phyloP scores from a whole-genome alignment of 2,329 filamentous ascomycete species.

The Ophiostoma sp. region DNA sequence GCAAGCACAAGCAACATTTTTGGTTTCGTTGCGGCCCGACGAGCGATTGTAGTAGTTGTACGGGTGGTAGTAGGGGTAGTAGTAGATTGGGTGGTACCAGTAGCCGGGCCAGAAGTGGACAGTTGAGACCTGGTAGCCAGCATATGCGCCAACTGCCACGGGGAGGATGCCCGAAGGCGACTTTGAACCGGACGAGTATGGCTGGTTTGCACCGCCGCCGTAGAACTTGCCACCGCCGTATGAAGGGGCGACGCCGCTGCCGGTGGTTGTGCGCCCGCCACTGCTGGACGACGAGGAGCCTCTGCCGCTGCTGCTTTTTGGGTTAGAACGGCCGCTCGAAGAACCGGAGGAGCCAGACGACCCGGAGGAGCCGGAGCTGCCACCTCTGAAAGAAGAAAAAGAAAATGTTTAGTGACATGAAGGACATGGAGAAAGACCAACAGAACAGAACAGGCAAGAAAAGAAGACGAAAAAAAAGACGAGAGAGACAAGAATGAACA shows the following conservation, averaged over 20 bases:
- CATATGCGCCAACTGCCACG: slow-evolving; percentile 45
- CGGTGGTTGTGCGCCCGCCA: slow-evolving; percentile 51
- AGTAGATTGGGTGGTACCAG: slow-evolving; percentile 60
- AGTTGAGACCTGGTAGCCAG: slow-evolving; percentile 37
- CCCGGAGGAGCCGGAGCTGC: slow-evolving; percentile 18
- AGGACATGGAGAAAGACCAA: neutral
- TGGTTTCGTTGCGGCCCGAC: slow-evolving; percentile 51
- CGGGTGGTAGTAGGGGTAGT: slow-evolving; percentile 51
- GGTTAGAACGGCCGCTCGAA: slow-evolving; percentile 20
- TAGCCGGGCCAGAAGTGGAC: slow-evolving; percentile 58
- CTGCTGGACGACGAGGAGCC: slow-evolving; percentile 34
- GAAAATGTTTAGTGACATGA: slow-evolving; percentile 14
- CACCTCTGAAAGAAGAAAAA: slow-evolving; percentile 2
- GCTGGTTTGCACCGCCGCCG: slow-evolving; percentile 55
- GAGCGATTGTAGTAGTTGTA: slow-evolving; percentile 48
- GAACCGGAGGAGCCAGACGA: slow-evolving; percentile 20
- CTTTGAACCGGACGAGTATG: slow-evolving; percentile 53
- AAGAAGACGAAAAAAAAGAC: neutral
- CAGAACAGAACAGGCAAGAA: neutral
- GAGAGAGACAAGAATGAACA: neutral
- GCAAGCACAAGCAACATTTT: slow-evolving; percentile 59
- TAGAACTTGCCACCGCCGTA: slow-evolving; percentile 63
- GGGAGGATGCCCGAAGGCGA: slow-evolving; percentile 50
- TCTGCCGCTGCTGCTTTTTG: slow-evolving; percentile 7
- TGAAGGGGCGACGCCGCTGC: slow-evolving; percentile 50